These are phyloP conservation scores for Alternaria incomplexa DNA, from an alignment of 2,329 filamentous ascomycete species.

Conservation along the genomic window DNA sequence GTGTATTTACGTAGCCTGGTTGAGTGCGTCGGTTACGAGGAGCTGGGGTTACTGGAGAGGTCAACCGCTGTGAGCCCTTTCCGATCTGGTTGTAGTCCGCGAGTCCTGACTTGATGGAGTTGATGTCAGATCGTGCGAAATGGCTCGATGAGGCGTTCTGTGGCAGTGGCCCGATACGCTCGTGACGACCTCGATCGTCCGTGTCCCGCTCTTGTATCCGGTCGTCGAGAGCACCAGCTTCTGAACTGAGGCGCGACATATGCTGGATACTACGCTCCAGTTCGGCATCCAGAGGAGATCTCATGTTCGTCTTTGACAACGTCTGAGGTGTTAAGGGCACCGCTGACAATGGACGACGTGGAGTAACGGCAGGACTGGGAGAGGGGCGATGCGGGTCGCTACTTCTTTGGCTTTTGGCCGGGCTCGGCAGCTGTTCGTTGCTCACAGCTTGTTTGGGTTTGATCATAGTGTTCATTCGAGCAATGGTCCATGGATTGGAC, in stretches of 20 bases:
- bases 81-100: neutral
- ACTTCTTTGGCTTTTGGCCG: constrained; percentile 25
- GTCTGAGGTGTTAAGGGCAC: constrained; percentile 27
- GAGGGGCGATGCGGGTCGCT: constrained; percentile 7
- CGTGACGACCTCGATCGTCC: neutral
- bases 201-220: neutral
- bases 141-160: neutral
- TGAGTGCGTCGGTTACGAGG: constrained; percentile 4
- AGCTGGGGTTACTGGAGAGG: neutral
- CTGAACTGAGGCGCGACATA: neutral
- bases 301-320: constrained; percentile 9
- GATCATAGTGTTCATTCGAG: constrained; percentile 52
- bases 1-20: constrained; percentile 25
- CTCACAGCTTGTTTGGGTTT: constrained; percentile 19
- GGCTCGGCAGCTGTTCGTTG: constrained; percentile 33
- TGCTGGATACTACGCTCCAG: constrained; percentile 16
- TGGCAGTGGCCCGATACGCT: neutral
- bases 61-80: neutral
- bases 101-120: neutral
- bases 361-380: constrained; percentile 2
- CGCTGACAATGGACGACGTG: neutral
- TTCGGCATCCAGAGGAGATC: constrained; percentile 2
- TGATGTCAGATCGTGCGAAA: neutral
- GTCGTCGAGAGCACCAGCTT: neutral
- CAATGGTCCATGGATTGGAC: constrained; percentile 59